These are phyloP conservation scores for Ceratobasidium sp. DNA, from an alignment of 1,284 basidiomycete species.

Conservation along the genomic window DNA sequence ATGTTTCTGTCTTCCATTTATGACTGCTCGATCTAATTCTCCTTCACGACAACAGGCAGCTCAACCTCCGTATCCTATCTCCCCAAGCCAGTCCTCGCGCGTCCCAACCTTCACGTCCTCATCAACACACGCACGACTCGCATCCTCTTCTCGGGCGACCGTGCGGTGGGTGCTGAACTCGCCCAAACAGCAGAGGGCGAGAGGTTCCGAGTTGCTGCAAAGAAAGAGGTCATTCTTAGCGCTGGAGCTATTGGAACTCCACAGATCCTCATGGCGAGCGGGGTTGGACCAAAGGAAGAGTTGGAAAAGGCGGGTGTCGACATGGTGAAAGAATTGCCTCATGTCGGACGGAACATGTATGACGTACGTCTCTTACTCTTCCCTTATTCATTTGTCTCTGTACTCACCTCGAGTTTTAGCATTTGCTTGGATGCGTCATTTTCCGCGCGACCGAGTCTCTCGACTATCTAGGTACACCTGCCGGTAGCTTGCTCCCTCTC, in stretches of 20 bases:
- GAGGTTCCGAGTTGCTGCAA: conserved; percentile 49
- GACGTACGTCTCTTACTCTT: conserved; percentile 43
- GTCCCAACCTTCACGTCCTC: conserved; percentile 55
- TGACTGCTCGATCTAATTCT: neutral
- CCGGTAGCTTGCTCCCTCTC: conserved; percentile 46
- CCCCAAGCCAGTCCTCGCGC: conserved; percentile 47
- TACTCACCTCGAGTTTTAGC: conserved; percentile 29
- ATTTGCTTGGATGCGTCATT: conserved; percentile 29
- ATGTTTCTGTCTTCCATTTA: conserved; percentile 22
- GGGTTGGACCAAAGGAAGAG: conserved; percentile 40
- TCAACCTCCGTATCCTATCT: conserved; percentile 56
- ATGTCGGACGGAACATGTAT: conserved; percentile 43
- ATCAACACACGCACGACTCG: conserved; percentile 48
- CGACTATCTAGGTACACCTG: conserved; percentile 49
- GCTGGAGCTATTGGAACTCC: conserved; percentile 44
- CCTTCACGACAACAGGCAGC: conserved; percentile 39
- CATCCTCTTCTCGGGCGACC: conserved; percentile 41
- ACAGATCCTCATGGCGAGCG: conserved; percentile 42
- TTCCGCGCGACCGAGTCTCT: conserved; percentile 44
- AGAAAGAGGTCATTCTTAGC: conserved; percentile 49
- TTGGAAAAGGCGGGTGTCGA: conserved; percentile 36
- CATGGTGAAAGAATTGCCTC: conserved; percentile 33
- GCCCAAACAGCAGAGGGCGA: conserved; percentile 42
- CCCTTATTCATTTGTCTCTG: neutral
- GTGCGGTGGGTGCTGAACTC: conserved; percentile 50